Percentiles rank a stretch among this genome's conserved stretches.
Conservation (phyloP, 441 rosid genomes). For the Metrosideros polymorpha region DNA sequence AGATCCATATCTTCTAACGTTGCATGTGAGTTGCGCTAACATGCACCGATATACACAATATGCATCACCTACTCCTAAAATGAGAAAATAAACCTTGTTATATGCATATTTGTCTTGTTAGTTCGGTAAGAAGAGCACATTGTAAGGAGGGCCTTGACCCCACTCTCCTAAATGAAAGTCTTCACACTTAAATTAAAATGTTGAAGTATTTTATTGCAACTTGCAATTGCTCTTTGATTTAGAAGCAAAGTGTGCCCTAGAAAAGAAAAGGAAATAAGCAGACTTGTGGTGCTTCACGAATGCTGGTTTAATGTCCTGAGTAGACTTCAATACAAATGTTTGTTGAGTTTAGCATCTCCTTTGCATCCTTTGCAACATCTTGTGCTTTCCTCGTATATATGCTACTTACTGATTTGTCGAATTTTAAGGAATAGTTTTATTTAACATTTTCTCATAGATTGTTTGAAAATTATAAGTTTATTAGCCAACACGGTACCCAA, state of each 20-base stretch:
- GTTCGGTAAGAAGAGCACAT: neutral
- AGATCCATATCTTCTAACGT: neutral
- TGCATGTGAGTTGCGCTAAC: neutral
- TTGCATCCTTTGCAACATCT: neutral
- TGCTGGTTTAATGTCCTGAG: neutral
- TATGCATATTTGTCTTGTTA: neutral
- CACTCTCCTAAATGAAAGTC: neutral
- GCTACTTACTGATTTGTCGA: neutral
- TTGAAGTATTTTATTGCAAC: too few species aligned
- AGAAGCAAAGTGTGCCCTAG: neutral
- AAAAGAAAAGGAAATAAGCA: neutral
- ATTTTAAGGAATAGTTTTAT: neutral
- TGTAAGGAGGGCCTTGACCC: neutral
- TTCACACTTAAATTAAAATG: too few species aligned
- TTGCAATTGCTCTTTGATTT: neutral
- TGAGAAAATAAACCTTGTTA: too few species aligned
- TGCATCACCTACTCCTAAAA: too few species aligned
- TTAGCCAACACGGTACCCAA: neutral
- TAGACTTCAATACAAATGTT: neutral
- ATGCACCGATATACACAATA: accelerated
- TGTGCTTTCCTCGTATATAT: neutral
- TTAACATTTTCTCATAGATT: neutral
- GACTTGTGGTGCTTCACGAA: neutral
- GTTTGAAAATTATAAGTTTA: neutral
- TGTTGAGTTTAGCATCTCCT: neutral